Base-by-base conservation (phyloP, 352 stramenopile species). In the Phytophthora pisi region DNA sequence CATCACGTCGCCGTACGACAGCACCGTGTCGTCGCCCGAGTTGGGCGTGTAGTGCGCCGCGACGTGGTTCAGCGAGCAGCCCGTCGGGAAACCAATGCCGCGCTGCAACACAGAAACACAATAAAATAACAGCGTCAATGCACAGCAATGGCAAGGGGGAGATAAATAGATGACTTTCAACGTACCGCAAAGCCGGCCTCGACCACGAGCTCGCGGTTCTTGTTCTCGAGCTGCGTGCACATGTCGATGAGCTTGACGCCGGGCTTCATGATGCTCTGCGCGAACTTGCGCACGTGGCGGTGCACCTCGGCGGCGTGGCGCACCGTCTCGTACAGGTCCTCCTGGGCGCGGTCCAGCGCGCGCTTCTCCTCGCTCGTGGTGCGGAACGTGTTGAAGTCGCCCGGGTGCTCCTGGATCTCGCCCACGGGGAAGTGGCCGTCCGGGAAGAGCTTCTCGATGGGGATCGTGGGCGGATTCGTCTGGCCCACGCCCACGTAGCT, bases 1-100 rank as follows among this genome's bases (percentile, higher is more conserved):
- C 96, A 99, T 99, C 1, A 99, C 97, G 75, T 99, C 97, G 45
- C 96, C 96, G 60, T 99, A 98, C 38, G 82, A 71, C 13, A 97
- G 67, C 16, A 98, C 94, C 5, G 94, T 99, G 40, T 98, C 76
- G 74, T 99, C 97, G 1, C 97, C 97, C 13, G 72, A 70, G 71
- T 99, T 99, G 18, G 97, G 97, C 42, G 97, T 99, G 78, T 99
- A 99, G 75, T 99, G 97, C 7, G 97, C 97, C 10, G 97, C 97
- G 6, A 99, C 93, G 78, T 99, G 89, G 77, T 99, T 99, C 13
- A 99, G 66, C 42, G 86, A 98, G 72, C 95, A 99, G 36, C 97
- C 97, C 6, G 97, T 99, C 2, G 97, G 97, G 38, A 79, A 79
- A 4, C 59, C 72, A 66, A 79, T 79, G 23, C 72, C 72, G 43